These are phyloP conservation scores for Piromyces finnis DNA, from an alignment of 192 early-diverging fungal genomes.

Conservation along the genomic window DNA sequence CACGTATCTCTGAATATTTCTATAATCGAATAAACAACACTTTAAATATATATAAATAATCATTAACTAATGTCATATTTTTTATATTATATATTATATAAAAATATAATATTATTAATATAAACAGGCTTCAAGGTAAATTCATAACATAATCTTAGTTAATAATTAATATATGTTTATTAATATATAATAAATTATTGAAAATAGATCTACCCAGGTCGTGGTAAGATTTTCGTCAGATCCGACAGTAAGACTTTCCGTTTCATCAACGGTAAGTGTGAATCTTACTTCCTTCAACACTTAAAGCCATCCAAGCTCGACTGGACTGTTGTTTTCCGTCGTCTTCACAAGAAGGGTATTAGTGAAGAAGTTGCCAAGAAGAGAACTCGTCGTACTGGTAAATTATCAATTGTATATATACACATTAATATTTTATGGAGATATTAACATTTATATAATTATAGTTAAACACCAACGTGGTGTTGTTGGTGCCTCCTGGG, in stretches of 20 bases:
- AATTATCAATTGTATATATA: too few relatives aligned
- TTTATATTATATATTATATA: too few relatives aligned
- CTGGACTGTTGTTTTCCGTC: slow-evolving; percentile 95
- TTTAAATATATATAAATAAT: too few relatives aligned
- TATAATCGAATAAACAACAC: too few relatives aligned
- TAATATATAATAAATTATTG: too few relatives aligned
- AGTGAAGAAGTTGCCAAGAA: slow-evolving; percentile 93
- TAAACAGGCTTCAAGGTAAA: too few relatives aligned
- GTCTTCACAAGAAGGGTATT: slow-evolving; percentile 97
- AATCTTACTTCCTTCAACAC: slow-evolving; percentile 92
- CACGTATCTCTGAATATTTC: background rate
- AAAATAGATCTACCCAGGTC: slow-evolving; percentile 98
- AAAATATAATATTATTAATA: too few relatives aligned
- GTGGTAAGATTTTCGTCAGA: slow-evolving; percentile 86
- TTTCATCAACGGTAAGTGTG: slow-evolving; percentile 91
- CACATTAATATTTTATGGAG: background rate
- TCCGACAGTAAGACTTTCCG: slow-evolving; percentile 86
- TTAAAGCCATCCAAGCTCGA: slow-evolving; percentile 94
- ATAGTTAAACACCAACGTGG: slow-evolving; percentile 86
- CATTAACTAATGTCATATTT: too few relatives aligned
- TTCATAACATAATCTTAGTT: too few relatives aligned
- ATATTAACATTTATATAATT: too few relatives aligned
- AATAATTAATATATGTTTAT: too few relatives aligned
- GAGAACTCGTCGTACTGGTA: slow-evolving; percentile 20
- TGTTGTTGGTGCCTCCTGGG: slow-evolving; percentile 85